phyloP scores from a whole-genome alignment of 805 yeast species.

The Helenozyma rhizophorensis region DNA sequence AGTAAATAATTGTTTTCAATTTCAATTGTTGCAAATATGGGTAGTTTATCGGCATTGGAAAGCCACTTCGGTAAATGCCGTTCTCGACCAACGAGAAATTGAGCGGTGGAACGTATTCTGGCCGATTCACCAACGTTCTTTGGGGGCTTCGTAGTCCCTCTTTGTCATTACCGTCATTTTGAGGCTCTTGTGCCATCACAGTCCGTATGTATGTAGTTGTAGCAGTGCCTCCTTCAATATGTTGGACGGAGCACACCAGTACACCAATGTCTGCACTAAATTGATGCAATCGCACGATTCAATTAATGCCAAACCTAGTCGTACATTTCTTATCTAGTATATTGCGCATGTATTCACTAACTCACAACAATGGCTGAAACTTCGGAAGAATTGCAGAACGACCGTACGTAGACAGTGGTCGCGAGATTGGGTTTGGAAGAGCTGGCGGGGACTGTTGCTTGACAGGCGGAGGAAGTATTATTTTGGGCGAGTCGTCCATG shows the following conservation, averaged over 20 bases:
- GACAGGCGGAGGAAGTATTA: conserved; percentile 33
- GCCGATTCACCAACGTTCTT: no score
- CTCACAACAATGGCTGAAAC: conserved; percentile 15
- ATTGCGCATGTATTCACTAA: no score
- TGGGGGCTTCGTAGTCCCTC: no score
- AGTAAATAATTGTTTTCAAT: conserved; percentile 74
- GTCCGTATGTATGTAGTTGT: no score
- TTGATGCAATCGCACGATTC: not conserved
- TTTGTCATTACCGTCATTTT: no score
- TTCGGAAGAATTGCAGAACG: conserved; percentile 9
- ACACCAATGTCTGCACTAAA: no score
- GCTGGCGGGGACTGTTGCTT: conserved; percentile 15
- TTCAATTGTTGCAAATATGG: conserved; percentile 69
- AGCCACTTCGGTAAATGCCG: conserved; percentile 85
- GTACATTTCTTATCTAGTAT: no score
- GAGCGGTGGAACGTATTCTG: conserved; percentile 74
- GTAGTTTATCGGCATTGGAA: conserved; percentile 84
- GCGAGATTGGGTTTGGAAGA: conserved; percentile 5
- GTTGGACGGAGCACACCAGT: no score
- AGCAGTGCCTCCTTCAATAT: no score
- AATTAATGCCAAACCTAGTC: no score
- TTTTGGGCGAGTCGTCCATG: conserved; percentile 18
- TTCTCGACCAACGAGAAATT: conserved; percentile 88
- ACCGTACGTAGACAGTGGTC: conserved; percentile 2
- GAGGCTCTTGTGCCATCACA: no score